Conservation (phyloP, 148 eudicot genomes). For the Chenopodium berlandieri region DNA sequence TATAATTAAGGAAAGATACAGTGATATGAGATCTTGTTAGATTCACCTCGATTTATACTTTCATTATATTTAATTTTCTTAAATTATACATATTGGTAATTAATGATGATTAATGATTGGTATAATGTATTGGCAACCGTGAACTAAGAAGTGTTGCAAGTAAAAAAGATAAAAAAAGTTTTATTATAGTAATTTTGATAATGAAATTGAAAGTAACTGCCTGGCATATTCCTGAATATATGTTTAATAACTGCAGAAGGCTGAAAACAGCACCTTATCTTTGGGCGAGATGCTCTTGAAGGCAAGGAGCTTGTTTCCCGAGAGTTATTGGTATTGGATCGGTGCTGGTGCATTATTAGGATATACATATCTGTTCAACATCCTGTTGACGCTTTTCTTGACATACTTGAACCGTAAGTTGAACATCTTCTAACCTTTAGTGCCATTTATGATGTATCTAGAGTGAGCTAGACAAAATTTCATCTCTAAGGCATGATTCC, state of each 20-base stretch:
- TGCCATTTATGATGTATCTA: neutral
- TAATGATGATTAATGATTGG: no score
- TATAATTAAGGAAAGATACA: no score
- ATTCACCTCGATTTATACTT: neutral
- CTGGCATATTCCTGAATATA: neutral
- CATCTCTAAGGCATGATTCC: neutral
- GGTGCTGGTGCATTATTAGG: constrained; percentile 93
- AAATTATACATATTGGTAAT: no score
- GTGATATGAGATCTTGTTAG: no score
- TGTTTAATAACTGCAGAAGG: constrained; percentile 45
- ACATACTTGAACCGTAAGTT: constrained; percentile 89
- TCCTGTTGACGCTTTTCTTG: constrained; percentile 77
- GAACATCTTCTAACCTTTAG: constrained; percentile 19
- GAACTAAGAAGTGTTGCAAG: no score
- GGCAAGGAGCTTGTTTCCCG: constrained; percentile 75
- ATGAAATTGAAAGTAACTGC: neutral
- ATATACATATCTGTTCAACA: constrained; percentile 67
- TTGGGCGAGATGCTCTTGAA: constrained; percentile 80
- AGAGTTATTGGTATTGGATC: constrained; percentile 95
- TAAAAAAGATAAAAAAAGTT: no score
- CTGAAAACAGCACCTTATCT: constrained; percentile 49
- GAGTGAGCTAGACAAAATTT: neutral
- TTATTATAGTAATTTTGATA: no score
- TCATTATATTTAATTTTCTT: no score
- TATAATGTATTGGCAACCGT: no score